Evolutionary conservation across 192 early-diverging fungal genomes (phyloP).

Genomic region (Borealophlyctis nickersoniae): DNA sequence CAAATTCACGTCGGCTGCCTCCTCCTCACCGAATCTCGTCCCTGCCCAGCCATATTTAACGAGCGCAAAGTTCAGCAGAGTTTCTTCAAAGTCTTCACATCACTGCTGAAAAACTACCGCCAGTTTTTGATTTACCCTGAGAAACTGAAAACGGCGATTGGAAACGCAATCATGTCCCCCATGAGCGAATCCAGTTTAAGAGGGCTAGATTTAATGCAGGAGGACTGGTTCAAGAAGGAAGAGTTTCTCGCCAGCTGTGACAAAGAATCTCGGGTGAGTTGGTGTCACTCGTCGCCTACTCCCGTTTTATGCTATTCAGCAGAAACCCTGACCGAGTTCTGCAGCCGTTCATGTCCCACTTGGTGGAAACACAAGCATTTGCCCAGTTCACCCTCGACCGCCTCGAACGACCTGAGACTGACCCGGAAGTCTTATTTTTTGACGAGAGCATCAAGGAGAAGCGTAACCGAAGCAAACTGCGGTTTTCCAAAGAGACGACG

Average conservation of each 20-base stretch:
- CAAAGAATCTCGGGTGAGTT: slow-evolving; percentile 46
- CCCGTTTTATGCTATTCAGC: not conserved
- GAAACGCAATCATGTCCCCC: slow-evolving; percentile 8
- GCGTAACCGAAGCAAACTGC: slow-evolving; percentile 71
- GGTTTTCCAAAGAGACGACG: slow-evolving; percentile 65
- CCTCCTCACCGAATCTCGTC: slow-evolving; percentile 36
- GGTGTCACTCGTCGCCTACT: not conserved
- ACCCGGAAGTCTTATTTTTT: slow-evolving; percentile 75
- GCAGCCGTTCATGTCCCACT: slow-evolving; percentile 59
- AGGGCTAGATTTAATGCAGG: slow-evolving; percentile 28
- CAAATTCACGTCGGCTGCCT: slow-evolving; percentile 46
- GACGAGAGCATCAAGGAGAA: slow-evolving; percentile 80
- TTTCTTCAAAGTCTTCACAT: slow-evolving; percentile 74
- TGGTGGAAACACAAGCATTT: slow-evolving; percentile 75
- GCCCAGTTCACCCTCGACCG: slow-evolving; percentile 75
- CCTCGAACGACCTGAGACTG: slow-evolving; percentile 53
- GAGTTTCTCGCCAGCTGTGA: slow-evolving; percentile 58
- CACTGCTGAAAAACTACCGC: slow-evolving; percentile 70
- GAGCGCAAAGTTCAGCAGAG: slow-evolving; percentile 62
- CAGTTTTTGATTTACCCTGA: slow-evolving; percentile 47
- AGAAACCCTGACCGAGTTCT: not conserved
- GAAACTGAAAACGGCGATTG: slow-evolving; percentile 18
- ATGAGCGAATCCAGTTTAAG: not conserved
- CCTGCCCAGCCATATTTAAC: slow-evolving; percentile 63
- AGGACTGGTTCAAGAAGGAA: slow-evolving; percentile 58